Percentiles rank a stretch among this genome's conserved stretches.
phyloP scores from a whole-genome alignment of 2,329 filamentous ascomycete species.

The Penicillium crustosum region DNA sequence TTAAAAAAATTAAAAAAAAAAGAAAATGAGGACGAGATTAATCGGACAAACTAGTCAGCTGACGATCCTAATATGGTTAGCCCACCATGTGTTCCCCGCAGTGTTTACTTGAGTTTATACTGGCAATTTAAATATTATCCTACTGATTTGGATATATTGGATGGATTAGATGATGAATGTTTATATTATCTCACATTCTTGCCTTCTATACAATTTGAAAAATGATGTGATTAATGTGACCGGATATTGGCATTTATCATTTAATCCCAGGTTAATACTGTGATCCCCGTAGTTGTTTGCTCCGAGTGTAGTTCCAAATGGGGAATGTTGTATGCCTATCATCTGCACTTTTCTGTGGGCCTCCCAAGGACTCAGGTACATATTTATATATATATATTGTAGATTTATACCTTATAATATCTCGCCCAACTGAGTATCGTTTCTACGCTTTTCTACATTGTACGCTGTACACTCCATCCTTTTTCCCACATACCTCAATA shows the following conservation, averaged over 20 bases:
- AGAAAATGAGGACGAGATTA: not conserved
- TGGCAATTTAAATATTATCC: not conserved
- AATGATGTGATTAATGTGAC: not conserved
- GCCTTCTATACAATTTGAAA: not conserved
- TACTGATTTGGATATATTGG: not conserved
- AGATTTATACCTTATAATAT: not conserved
- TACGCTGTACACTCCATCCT: too few species aligned
- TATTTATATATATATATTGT: not conserved
- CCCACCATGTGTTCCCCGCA: slow-evolving; percentile 12
- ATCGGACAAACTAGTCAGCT: slow-evolving; percentile 8
- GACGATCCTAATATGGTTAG: slow-evolving; percentile 10
- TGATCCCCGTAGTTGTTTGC: not conserved
- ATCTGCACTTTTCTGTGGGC: not conserved
- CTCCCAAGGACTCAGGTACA: not conserved
- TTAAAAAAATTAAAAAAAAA: not conserved
- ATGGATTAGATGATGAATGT: not conserved
- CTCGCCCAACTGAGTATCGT: not conserved
- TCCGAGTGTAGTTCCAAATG: not conserved
- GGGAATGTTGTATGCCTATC: not conserved
- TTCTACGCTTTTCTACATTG: not conserved
- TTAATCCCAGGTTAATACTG: not conserved
- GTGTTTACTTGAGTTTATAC: slow-evolving; percentile 12
- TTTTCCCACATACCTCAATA: not conserved
- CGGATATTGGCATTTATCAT: not conserved
- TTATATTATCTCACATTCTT: not conserved